These are phyloP conservation scores for Penicillium sp. DNA, from an alignment of 2,329 filamentous ascomycete genomes.

Conservation along the genomic window DNA sequence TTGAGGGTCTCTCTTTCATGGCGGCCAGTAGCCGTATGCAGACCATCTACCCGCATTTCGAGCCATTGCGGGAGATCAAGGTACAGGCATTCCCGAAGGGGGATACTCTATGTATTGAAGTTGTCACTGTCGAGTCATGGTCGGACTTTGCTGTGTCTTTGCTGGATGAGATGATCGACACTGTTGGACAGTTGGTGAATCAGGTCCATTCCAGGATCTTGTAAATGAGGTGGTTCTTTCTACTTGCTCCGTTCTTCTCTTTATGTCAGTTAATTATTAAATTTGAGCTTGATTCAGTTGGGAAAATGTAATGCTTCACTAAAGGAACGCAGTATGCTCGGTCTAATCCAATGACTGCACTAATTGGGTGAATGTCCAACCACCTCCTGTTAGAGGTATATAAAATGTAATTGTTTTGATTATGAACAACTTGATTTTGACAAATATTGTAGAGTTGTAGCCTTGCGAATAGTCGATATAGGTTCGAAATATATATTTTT, in stretches of 20 bases:
- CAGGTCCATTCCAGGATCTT: not conserved
- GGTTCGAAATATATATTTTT: not conserved
- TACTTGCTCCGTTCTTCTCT: not conserved
- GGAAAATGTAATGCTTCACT: not conserved
- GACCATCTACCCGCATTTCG: constrained; percentile 57
- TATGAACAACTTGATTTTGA: too few species aligned
- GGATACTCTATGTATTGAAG: constrained; percentile 56
- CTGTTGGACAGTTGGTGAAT: constrained; percentile 41
- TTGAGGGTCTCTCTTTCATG: constrained; percentile 45
- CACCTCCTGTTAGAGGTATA: not conserved
- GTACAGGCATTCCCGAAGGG: constrained; percentile 58
- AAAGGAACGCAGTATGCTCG: not conserved
- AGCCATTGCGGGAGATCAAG: constrained; percentile 36
- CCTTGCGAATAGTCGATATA: not conserved
- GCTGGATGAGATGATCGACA: constrained; percentile 47
- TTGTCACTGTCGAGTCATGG: constrained; percentile 55
- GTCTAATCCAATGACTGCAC: too few species aligned
- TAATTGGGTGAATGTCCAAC: too few species aligned
- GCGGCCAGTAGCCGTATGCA: constrained; percentile 45
- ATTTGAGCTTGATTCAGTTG: not conserved
- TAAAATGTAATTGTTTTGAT: not conserved
- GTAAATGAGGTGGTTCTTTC: not conserved
- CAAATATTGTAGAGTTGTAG: not conserved
- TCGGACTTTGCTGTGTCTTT: constrained; percentile 51
- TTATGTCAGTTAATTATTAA: not conserved